Evolutionary conservation across 345 rosid species (phyloP).

Genomic region (Diplotaxis tenuifolia): DNA sequence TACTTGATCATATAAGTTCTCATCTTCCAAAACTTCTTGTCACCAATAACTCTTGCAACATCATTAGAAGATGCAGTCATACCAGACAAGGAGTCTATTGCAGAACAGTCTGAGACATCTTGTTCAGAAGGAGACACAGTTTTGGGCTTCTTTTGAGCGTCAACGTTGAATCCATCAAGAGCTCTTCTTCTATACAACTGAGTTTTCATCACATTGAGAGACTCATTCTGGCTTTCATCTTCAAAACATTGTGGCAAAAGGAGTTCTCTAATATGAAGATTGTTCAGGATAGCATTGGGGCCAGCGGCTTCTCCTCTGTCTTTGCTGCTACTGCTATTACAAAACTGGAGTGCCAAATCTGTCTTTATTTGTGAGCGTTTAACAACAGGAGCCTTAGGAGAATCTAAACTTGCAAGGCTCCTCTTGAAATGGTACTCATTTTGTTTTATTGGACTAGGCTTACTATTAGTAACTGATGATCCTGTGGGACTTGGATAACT

Average conservation of each 20-base stretch:
- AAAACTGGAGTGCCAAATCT: constrained; percentile 43
- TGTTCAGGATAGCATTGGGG: constrained; percentile 28
- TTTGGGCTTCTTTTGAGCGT: constrained; percentile 35
- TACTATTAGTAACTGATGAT: constrained; percentile 38
- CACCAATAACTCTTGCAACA: constrained; percentile 58
- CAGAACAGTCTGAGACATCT: constrained; percentile 35
- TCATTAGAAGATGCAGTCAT: constrained; percentile 55
- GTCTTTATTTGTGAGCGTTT: constrained; percentile 30
- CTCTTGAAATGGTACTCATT: constrained; percentile 39
- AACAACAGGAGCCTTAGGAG: constrained; percentile 39
- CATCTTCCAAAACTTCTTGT: constrained; percentile 67
- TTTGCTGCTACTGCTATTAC: constrained; percentile 31
- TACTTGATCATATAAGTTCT: constrained; percentile 72
- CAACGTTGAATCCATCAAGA: constrained; percentile 27
- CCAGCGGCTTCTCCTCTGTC: constrained; percentile 14
- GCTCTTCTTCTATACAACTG: constrained; percentile 36
- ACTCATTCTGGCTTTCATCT: constrained; percentile 32
- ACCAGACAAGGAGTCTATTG: constrained; percentile 42
- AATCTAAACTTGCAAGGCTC: constrained; percentile 38
- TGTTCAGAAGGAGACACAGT: constrained; percentile 25
- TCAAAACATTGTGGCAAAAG: constrained; percentile 29
- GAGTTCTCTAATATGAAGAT: constrained; percentile 19
- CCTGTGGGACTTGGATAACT: constrained; percentile 30
- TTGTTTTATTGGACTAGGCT: constrained; percentile 33
- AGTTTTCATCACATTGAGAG: constrained; percentile 36